Conservation (phyloP, 2,329 filamentous ascomycete genomes). For the Pestalotiopsis sp. region DNA sequence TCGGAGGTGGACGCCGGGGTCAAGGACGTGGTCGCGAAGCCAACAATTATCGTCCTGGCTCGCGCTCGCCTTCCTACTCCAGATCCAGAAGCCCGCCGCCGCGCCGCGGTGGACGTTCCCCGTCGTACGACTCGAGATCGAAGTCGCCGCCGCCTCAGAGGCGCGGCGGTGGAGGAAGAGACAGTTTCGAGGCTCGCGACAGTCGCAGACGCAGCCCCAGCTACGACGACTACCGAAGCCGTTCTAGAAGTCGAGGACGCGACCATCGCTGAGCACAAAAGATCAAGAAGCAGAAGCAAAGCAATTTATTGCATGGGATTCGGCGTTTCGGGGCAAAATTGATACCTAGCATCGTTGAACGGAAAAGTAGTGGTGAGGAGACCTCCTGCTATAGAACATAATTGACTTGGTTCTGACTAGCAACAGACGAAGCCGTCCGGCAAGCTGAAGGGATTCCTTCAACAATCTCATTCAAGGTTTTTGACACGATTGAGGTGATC, state of each 20-base stretch:
- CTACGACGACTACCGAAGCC: constrained; percentile 47
- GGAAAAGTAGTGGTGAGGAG: neutral
- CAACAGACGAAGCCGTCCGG: too few relatives aligned
- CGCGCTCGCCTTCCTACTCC: constrained; percentile 48
- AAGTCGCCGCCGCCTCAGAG: constrained; percentile 37
- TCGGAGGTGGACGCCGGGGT: constrained; percentile 35
- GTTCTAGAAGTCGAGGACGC: constrained; percentile 41
- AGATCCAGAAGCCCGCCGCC: constrained; percentile 30
- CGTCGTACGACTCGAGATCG: constrained; percentile 51
- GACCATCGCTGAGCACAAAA: constrained; percentile 31
- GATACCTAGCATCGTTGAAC: constrained; percentile 10
- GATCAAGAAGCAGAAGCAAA: neutral
- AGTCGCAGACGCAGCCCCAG: constrained; percentile 50
- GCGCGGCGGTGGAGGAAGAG: constrained; percentile 34
- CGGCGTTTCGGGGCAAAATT: constrained; percentile 8
- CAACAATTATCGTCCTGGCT: constrained; percentile 65
- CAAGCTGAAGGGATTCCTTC: too few relatives aligned
- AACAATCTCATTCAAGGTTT: too few relatives aligned
- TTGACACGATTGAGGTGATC: too few relatives aligned
- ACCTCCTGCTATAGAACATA: neutral
- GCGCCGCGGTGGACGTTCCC: constrained; percentile 46
- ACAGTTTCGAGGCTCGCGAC: constrained; percentile 26
- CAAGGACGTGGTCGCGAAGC: constrained; percentile 33
- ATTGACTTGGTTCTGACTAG: neutral
- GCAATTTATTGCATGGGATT: neutral